Conservation (phyloP, 2,329 filamentous ascomycete genomes). For the Aspergillus glaucus region DNA sequence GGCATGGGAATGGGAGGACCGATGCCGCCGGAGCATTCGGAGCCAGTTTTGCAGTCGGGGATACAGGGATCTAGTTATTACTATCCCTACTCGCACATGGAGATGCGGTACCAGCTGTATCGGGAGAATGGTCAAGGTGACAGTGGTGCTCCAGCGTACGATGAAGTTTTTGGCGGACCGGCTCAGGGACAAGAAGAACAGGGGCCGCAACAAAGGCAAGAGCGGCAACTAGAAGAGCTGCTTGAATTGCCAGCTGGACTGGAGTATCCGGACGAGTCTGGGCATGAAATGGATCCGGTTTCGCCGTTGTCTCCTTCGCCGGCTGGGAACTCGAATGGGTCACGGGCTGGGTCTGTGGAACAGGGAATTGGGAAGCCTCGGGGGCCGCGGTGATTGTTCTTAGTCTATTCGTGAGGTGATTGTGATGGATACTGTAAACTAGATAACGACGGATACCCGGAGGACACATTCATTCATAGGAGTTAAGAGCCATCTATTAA, state of each 20-base stretch:
- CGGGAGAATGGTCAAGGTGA: too few relatives aligned
- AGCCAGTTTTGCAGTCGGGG: too few relatives aligned
- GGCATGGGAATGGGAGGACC: too few relatives aligned
- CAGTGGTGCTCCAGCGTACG: neutral
- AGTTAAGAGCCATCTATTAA: neutral
- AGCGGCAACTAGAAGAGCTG: neutral
- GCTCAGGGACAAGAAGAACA: neutral
- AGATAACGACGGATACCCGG: too few relatives aligned
- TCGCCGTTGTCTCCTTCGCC: neutral
- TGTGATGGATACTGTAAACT: neutral
- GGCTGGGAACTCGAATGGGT: neutral
- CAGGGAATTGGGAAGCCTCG: neutral
- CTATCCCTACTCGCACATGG: too few relatives aligned
- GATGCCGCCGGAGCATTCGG: too few relatives aligned
- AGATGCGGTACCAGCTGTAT: too few relatives aligned
- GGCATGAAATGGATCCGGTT: neutral
- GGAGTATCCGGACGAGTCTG: neutral
- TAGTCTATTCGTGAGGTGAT: neutral
- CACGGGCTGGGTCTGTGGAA: neutral
- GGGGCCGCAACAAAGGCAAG: neutral
- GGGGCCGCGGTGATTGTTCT: neutral
- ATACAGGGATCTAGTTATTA: too few relatives aligned
- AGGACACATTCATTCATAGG: too few relatives aligned
- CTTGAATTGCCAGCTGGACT: neutral
- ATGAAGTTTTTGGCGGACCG: neutral